Evolutionary conservation across 2,329 filamentous ascomycete species (phyloP), one percentile per base, ranked within the genome.

Genomic region (Didymella pinodella): DNA sequence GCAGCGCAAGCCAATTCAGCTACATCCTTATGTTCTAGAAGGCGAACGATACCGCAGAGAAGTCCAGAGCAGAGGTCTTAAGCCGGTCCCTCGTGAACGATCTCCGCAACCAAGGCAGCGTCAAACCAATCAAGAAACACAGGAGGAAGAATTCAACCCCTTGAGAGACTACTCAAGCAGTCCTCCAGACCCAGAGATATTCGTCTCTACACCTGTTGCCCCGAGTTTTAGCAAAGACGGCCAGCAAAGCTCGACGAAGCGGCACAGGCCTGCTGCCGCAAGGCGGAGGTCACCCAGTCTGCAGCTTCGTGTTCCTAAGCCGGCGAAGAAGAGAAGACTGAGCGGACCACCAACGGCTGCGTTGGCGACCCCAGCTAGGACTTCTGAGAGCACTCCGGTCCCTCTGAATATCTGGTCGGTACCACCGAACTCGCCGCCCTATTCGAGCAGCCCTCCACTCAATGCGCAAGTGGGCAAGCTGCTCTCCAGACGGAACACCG

Each of bases 21-120:
- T 83, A 28, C 79, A 83, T 69, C 81, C 81, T 2, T 83, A 82
- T 59, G 65, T 78, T 22, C 63, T 81, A 22, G 81, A 83, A 48
- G 75, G 75, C 20, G 77, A 80, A 48, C 68, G 74, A 34, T 82
- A 83, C 62, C 74, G 78, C 25, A 75, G 75, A 57, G 76, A 78
- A 48, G 77, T 78, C 29, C 75, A 76, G 62, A 77, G 77, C 43
- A 70, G 78, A 54, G 81, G 81, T 2, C 63, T 82, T 12, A 77
- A 73, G 50, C 81, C 81, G 3, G 74, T 83, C 14, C 70, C 72
- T 8, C 61, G 79, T 38, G 67, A 57, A 20, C 57, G 69, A 38
- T 75, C 74, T 18, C 69, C 69, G 18, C 59, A 66, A 18, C 65
- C 63, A n/a, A 65, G 61, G 29, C 26, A 57, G 20, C 52, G 26